phyloP scores from a whole-genome alignment of 208 protist species.

The Wallacemonas collosoma region DNA sequence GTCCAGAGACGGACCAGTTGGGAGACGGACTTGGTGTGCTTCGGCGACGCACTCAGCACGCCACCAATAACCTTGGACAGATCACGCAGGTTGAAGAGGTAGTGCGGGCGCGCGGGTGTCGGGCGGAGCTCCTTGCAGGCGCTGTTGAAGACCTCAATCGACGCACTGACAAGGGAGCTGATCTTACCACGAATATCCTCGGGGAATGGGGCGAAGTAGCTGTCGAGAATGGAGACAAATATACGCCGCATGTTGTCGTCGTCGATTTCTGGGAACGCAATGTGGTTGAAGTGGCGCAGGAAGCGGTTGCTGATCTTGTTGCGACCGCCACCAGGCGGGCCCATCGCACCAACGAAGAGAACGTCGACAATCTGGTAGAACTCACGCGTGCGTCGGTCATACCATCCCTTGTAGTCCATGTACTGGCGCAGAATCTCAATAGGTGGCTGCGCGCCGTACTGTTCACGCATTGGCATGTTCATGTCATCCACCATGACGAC shows the following conservation, averaged over 20 bases:
- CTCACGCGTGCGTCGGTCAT: conserved; percentile 95
- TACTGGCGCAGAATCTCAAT: conserved; percentile 99
- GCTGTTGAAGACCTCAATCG: conserved; percentile 96
- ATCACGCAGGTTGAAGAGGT: conserved; percentile 99
- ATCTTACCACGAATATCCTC: conserved; percentile 85
- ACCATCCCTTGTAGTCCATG: conserved; percentile 97
- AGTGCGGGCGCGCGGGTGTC: conserved; percentile 98
- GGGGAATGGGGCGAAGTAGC: conserved; percentile 89
- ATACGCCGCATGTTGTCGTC: conserved; percentile 95
- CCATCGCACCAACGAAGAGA: conserved; percentile 95
- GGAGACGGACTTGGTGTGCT: conserved; percentile 48
- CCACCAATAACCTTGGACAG: conserved; percentile 97
- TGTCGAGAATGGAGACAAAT: conserved; percentile 95
- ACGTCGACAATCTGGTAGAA: conserved; percentile 97
- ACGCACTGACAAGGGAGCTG: conserved; percentile 85
- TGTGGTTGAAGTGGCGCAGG: conserved; percentile 98
- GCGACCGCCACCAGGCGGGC: conserved; percentile 96
- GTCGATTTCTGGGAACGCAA: conserved; percentile 96
- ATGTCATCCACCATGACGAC: conserved; percentile 98
- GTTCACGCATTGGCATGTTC: conserved; percentile 98
- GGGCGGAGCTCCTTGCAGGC: conserved; percentile 95
- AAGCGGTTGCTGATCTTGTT: conserved; percentile 96
- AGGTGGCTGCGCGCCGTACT: conserved; percentile 98
- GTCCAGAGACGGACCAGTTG: conserved; percentile 93
- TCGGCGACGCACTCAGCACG: conserved; percentile 85